A percentile compares a stretch with the other conserved stretches of the same genome.
Conservation (phyloP, 1,284 basidiomycete genomes). For the Mycena citricolor region DNA sequence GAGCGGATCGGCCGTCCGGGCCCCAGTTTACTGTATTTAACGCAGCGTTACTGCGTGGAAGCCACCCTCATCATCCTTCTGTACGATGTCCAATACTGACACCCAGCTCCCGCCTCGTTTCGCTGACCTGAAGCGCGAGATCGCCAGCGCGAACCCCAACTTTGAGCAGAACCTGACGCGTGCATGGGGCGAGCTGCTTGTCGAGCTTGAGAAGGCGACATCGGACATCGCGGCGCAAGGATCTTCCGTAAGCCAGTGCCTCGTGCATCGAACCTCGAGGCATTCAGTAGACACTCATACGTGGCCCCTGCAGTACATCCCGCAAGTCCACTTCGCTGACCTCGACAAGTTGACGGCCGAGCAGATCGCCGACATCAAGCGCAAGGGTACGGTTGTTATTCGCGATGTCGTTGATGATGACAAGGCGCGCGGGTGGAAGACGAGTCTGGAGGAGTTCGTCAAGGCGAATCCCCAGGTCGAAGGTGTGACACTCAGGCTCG, state of each 20-base stretch:
- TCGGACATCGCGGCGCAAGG: slow-evolving; percentile 46
- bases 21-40: no score
- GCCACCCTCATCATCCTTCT: no score
- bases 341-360: slow-evolving; percentile 34
- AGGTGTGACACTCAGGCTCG: slow-evolving; percentile 37
- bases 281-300: slow-evolving; percentile 3
- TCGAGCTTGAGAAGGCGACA: slow-evolving; percentile 44
- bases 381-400: slow-evolving; percentile 20
- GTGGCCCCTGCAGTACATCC: slow-evolving; percentile 48
- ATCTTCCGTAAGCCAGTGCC: slow-evolving; percentile 32
- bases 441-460: slow-evolving; percentile 56
- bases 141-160: slow-evolving; percentile 52
- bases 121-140: slow-evolving; percentile 55
- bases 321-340: slow-evolving; percentile 38
- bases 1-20: no score
- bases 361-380: slow-evolving; percentile 42
- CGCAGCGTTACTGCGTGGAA: no score
- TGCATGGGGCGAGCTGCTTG: slow-evolving; percentile 58
- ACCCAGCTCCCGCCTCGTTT: slow-evolving; percentile 52
- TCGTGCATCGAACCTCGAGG: neutral
- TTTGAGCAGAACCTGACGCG: slow-evolving; percentile 26
- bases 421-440: slow-evolving; percentile 66
- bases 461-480: slow-evolving; percentile 47
- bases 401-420: slow-evolving; percentile 27
- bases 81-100: slow-evolving; percentile 3